Evolutionary conservation across 805 yeast species (phyloP), one percentile per base, ranked within the genome.

Genomic region (Ogataea parapolymorpha): DNA sequence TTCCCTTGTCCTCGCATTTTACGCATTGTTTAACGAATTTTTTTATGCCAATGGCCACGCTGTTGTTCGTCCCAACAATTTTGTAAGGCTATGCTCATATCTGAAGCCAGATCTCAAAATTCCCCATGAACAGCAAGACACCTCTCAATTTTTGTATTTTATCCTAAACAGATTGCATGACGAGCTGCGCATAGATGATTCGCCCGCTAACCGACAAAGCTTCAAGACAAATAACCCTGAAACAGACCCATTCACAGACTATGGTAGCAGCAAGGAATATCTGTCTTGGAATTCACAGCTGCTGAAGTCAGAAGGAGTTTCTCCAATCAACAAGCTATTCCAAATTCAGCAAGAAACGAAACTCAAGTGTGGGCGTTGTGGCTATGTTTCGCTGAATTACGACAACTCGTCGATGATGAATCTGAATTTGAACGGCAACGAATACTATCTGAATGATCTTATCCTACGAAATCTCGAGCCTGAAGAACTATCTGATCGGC

Each of bases 121-220:
- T 10, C 91, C 91, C 0, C 61, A 72, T 49, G 87, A 82, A 52
- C 95, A 85, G 53, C 93, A 85, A 55, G 95, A 85, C 58, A 81
- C 90, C 1, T 88, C 85, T 40, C 93, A 85, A 51, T 83, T 83
- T 53, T 61, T 85, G 32, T 69, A 83, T 57, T 77, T 84, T 45
- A 49, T 84, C 9, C 62, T 85, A 48, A 90, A 82, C 54, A 70
- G 79, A 46, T 58, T 85, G 10, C 91, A 85, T 56, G 80, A 79
- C 35, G 95, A 85, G 53, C 58, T 84, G 40, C 55, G 53, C 28
- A 42, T 51, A 11, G 51, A 50, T 11, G 59, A 56, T 23, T 52
- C 54, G 7, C 52, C 54, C 0, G 41, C 37, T 14, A 53, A 53
- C 31, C 49, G 59, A 24, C 36, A 38, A 7, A 26, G 29, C 6